Evolutionary conservation across 768 basidiomycete genomes (phyloP).

Genomic region (Boletus vermiculosoides): DNA sequence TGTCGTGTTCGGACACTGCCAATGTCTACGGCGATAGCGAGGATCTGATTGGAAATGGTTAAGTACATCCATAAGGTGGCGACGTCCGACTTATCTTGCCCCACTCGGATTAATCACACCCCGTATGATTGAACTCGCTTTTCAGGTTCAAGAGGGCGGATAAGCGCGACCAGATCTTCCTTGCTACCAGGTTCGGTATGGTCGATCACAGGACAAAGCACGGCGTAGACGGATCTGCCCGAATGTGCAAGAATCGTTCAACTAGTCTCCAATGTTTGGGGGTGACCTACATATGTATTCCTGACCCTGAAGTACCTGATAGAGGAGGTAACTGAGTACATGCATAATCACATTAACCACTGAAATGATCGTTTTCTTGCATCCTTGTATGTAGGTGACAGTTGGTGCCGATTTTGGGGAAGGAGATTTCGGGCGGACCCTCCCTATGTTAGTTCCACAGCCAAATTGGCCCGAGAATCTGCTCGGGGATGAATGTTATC

Average conservation of each 20-base stretch:
- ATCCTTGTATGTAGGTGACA: slow-evolving; percentile 29
- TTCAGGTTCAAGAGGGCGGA: slow-evolving; percentile 46
- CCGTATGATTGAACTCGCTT: background rate
- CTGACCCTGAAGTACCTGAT: slow-evolving; percentile 40
- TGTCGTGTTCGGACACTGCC: slow-evolving; percentile 44
- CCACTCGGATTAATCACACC: background rate
- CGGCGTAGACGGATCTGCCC: slow-evolving; percentile 38
- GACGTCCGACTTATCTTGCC: background rate
- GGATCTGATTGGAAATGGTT: slow-evolving; percentile 48
- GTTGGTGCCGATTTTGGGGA: slow-evolving; percentile 41
- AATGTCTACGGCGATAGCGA: slow-evolving; percentile 44
- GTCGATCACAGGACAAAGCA: slow-evolving; percentile 23
- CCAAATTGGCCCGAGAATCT: too few species aligned
- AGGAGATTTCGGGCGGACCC: slow-evolving; percentile 24
- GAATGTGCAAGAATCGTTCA: slow-evolving; percentile 40
- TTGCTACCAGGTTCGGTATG: slow-evolving; percentile 59
- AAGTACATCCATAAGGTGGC: background rate
- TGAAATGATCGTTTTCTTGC: background rate
- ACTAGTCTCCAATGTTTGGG: slow-evolving; percentile 44
- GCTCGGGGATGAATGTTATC: too few species aligned
- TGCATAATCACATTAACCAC: background rate
- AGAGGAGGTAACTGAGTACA: slow-evolving; percentile 34
- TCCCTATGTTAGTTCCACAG: slow-evolving; percentile 21
- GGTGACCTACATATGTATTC: slow-evolving; percentile 38
- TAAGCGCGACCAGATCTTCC: slow-evolving; percentile 50